phyloP scores from a whole-genome alignment of 2,329 filamentous ascomycete species.

The Arthrocladium fulminans region DNA sequence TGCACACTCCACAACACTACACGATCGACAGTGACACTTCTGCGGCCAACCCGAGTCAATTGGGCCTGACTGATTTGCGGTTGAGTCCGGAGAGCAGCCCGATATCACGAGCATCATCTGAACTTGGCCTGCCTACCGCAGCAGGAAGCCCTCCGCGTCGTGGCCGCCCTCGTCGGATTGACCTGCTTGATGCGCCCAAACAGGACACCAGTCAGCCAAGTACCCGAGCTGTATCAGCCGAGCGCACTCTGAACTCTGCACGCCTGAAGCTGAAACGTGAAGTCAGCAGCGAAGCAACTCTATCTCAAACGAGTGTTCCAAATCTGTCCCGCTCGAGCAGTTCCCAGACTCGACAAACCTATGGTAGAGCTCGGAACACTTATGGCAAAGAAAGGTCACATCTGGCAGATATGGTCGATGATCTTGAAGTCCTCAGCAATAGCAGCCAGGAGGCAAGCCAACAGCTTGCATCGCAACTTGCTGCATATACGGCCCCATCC shows the following conservation, averaged over 20 bases:
- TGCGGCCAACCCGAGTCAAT: conserved; percentile 15
- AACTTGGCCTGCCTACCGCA: not conserved
- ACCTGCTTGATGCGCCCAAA: conserved; percentile 17
- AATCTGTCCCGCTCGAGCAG: conserved; percentile 3
- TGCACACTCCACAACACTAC: conserved; percentile 15
- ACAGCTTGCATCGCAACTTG: conserved; percentile 6
- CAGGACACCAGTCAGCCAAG: not conserved
- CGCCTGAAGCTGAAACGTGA: not conserved
- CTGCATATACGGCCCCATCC: conserved; percentile 2
- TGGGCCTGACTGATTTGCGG: conserved; percentile 16
- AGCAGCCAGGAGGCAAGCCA: conserved; percentile 17
- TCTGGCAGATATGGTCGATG: conserved; percentile 43
- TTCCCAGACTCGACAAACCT: conserved; percentile 3
- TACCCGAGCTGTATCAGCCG: not conserved
- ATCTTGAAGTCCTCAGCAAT: conserved; percentile 16
- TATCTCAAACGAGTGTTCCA: not conserved
- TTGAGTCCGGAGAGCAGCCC: conserved; percentile 15
- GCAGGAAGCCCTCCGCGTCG: not conserved
- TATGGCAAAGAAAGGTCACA: conserved; percentile 54
- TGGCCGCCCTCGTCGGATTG: conserved; percentile 15
- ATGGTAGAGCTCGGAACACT: conserved; percentile 29
- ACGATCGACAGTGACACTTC: conserved; percentile 4
- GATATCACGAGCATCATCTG: not conserved
- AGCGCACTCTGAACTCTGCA: not conserved
- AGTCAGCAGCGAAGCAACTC: not conserved